Conservation (phyloP, 2,329 filamentous ascomycete species). For the Cercospora nicotianae region DNA sequence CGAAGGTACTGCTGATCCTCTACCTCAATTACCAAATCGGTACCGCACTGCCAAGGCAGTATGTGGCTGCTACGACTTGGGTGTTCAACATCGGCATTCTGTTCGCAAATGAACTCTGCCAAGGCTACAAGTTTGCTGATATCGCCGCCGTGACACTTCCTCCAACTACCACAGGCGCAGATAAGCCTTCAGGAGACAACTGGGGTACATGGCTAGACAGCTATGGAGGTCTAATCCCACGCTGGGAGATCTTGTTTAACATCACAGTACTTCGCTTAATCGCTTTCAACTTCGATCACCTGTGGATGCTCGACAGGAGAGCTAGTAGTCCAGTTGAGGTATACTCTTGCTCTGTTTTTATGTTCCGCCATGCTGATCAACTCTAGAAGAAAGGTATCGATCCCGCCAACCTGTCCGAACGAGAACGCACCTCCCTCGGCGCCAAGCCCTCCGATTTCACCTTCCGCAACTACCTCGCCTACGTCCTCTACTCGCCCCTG, state of each 20-base stretch:
- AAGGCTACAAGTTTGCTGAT: constrained; percentile 71
- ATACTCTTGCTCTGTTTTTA: no score
- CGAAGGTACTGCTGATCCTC: constrained; percentile 80
- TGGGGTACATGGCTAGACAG: constrained; percentile 75
- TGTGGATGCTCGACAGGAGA: constrained; percentile 76
- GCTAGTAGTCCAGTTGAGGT: constrained; percentile 76
- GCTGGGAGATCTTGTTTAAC: constrained; percentile 98
- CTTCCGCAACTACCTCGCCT: constrained; percentile 86
- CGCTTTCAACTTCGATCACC: constrained; percentile 96
- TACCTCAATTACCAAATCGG: constrained; percentile 79
- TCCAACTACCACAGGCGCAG: constrained; percentile 42
- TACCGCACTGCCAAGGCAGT: constrained; percentile 66
- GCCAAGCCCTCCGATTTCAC: constrained; percentile 70
- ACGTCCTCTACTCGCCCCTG: constrained; percentile 85
- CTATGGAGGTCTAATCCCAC: constrained; percentile 76
- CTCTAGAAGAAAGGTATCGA: constrained; percentile 97
- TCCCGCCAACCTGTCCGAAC: constrained; percentile 79
- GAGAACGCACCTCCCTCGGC: constrained; percentile 77
- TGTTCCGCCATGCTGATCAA: constrained; percentile 68
- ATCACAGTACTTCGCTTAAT: constrained; percentile 88
- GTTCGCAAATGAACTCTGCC: constrained; percentile 83
- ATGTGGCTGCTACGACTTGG: constrained; percentile 79
- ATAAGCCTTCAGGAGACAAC: constrained; percentile 40
- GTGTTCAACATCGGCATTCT: constrained; percentile 80
- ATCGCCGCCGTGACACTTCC: constrained; percentile 58